phyloP scores from a whole-genome alignment of 352 stramenopile genomes.

The Pythium periplocum region DNA sequence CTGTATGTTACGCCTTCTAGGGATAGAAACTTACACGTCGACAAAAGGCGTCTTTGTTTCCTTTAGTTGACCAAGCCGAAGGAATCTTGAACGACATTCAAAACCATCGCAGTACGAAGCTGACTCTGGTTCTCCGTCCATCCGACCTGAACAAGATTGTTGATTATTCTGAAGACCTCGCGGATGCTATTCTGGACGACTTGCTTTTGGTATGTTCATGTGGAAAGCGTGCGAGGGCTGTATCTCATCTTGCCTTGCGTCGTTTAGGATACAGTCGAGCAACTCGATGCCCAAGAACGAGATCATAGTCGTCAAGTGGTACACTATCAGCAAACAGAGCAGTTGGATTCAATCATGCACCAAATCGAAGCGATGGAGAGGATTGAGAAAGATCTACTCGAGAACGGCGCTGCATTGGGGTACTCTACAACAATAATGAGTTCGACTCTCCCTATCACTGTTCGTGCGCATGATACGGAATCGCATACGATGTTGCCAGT shows the following conservation, averaged over 20 bases:
- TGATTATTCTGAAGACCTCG: slow-evolving; percentile 44
- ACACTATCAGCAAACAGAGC: slow-evolving; percentile 19
- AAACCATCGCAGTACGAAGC: slow-evolving; percentile 25
- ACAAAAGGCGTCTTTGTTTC: slow-evolving; percentile 41
- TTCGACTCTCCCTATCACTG: slow-evolving; percentile 21
- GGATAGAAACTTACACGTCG: no score
- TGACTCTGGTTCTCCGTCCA: slow-evolving; percentile 37
- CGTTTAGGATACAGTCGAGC: slow-evolving; percentile 45
- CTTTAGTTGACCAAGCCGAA: slow-evolving; percentile 48
- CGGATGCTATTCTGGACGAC: slow-evolving; percentile 55
- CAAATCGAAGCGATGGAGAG: slow-evolving; percentile 44
- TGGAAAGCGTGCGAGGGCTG: background rate
- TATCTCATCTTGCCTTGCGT: slow-evolving; percentile 1
- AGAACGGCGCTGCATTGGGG: slow-evolving; percentile 28
- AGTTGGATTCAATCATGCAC: slow-evolving; percentile 45
- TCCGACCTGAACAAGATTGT: slow-evolving; percentile 34
- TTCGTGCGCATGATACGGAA: slow-evolving; percentile 12
- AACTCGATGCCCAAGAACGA: slow-evolving; percentile 52
- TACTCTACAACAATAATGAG: slow-evolving; percentile 7
- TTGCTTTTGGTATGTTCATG: slow-evolving; percentile 37
- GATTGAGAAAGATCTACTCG: slow-evolving; percentile 31
- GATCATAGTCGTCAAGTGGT: slow-evolving; percentile 20
- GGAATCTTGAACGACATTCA: slow-evolving; percentile 34
- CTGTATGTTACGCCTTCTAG: no score
- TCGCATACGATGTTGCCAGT: no score